Base-by-base conservation (phyloP, 2,329 filamentous ascomycete genomes). In the Colletotrichum shisoi region DNA sequence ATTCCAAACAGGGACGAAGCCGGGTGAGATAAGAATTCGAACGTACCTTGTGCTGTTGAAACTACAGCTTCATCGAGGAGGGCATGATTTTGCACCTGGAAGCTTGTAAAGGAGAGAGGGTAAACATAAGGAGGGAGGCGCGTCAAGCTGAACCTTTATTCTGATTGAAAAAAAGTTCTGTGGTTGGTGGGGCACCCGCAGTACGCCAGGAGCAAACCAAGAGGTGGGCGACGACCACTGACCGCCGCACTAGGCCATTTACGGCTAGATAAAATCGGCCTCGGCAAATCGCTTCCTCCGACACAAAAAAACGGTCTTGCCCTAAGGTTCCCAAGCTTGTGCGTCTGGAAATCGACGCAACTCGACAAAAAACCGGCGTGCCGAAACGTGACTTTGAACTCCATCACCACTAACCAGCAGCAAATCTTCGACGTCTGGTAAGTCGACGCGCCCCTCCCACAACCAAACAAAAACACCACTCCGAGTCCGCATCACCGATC, bases 1-100 rank as follows among this genome's bases (percentile, higher is more conserved):
- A 92, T 90, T 72, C 73, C 73, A 77, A 70, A 67, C 66, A 46
- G 62, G 59, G 27, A 37, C 40, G 49, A 67, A 65, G 49, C 37
- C 13, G 52, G 49, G 4, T 62, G 64, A 54, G 63, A 12, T 7
- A 3, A 9, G 9, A 60, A 39, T 69, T 59, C 34, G 44, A 44
- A 71, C 71, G 69, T 72, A 74, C 71, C 74, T 73, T 69, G 7
- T 7, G 24, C 24, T 68, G 57, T 7, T 27, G 37, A 12, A 12
- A 3, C 9, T 17, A 12, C 34, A 17, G 21, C 13, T 13, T 59
- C 37, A 5, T 8, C 4, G 8, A 2, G 9, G n/a, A 6, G 13
- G 37, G 61, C 56, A 45, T 17, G 39, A 21, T 51, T 21, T 3
- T 17, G 46, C 63, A 62, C 39, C 57, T 58, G 40, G 37, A 40